phyloP scores from a whole-genome alignment of 257 asterid genomes.

The Solanum chaucha region DNA sequence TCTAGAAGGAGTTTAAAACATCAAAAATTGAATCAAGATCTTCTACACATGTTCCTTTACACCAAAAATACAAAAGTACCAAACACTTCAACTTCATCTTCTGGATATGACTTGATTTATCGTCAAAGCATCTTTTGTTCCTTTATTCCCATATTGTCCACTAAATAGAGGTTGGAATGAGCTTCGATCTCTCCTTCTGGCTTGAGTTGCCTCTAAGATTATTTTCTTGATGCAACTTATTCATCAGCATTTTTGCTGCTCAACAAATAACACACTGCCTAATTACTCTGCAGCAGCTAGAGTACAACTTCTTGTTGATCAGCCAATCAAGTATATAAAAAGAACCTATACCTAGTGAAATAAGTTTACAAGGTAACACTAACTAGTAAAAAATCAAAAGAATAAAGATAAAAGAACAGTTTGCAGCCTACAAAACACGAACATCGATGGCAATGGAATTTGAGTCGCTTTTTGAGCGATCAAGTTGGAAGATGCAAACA shows the following conservation, averaged over 20 bases:
- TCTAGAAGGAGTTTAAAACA: not conserved
- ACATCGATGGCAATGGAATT: not conserved
- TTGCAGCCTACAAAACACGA: not conserved
- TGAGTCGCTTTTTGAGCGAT: not conserved
- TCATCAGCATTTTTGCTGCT: not conserved
- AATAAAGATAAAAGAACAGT: not conserved
- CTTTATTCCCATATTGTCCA: not conserved
- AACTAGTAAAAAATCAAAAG: not conserved
- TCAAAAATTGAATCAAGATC: not conserved
- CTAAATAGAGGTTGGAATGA: not conserved
- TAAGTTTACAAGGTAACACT: not conserved
- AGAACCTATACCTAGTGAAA: not conserved
- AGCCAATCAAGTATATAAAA: not conserved
- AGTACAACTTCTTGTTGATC: not conserved
- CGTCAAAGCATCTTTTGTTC: not conserved
- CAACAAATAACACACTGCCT: not conserved
- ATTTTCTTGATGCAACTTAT: not conserved
- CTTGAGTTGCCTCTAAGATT: not conserved
- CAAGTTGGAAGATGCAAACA: constrained; percentile 10
- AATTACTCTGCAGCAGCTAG: not conserved
- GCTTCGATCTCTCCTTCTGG: not conserved
- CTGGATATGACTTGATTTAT: not conserved
- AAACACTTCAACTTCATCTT: not conserved
- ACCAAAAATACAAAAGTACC: not conserved
- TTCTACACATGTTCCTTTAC: not conserved